Percentiles rank a stretch among this genome's conserved stretches.
phyloP scores from a whole-genome alignment of 164 flowering plant species.

The Annona squamosa region DNA sequence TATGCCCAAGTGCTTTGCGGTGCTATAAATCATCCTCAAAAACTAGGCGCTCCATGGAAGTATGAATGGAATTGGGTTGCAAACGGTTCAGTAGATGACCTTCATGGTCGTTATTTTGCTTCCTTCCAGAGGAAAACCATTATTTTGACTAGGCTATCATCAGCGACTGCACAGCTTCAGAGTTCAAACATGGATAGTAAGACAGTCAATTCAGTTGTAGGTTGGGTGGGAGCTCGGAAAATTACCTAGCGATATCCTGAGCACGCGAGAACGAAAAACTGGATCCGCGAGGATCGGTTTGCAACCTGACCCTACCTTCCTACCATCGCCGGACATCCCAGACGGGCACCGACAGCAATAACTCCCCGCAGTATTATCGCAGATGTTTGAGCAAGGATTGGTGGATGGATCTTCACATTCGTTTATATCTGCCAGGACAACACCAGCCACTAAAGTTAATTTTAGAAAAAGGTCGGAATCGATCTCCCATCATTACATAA shows the following conservation, averaged over 20 bases:
- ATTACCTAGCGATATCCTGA: not conserved
- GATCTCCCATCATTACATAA: no score
- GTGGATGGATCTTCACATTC: not conserved
- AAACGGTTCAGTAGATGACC: not conserved
- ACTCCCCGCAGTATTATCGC: not conserved
- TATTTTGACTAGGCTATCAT: not conserved
- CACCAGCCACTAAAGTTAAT: not conserved
- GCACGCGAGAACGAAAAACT: not conserved
- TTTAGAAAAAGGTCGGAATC: no score
- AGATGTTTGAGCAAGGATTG: not conserved
- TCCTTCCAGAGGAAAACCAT: not conserved
- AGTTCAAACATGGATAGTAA: no score
- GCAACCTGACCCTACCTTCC: not conserved
- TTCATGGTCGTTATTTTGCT: not conserved
- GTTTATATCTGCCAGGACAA: slow-evolving; percentile 1
- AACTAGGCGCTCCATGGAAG: no score
- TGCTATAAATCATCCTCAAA: no score
- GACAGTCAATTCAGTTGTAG: not conserved
- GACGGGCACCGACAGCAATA: not conserved
- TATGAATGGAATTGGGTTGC: not conserved
- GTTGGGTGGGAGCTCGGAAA: not conserved
- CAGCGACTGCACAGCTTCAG: not conserved
- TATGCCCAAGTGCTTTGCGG: no score
- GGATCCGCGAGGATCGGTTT: not conserved
- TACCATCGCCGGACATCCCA: not conserved